These are phyloP conservation scores for Calocybe gangraenosa DNA, from an alignment of 768 basidiomycete species.

Conservation along the genomic window DNA sequence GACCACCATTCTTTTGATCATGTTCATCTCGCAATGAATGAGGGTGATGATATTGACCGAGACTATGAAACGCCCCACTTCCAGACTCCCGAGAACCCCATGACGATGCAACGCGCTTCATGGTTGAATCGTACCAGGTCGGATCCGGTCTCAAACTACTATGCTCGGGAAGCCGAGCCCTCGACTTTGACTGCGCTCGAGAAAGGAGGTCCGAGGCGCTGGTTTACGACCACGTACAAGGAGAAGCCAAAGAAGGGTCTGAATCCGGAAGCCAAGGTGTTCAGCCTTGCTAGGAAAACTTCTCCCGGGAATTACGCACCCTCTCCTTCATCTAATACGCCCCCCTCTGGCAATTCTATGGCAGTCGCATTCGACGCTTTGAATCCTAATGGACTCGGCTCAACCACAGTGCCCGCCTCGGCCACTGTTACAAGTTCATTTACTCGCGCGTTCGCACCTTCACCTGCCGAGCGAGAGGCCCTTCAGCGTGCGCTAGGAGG, in stretches of 20 bases:
- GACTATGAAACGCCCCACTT: conserved; percentile 11
- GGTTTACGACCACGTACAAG: conserved; percentile 40
- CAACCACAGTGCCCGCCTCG: conserved; percentile 27
- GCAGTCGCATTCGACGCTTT: conserved; percentile 46
- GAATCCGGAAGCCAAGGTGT: conserved; percentile 85
- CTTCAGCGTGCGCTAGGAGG: conserved; percentile 76
- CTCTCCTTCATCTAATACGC: conserved; percentile 9
- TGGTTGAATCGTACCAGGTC: conserved; percentile 29
- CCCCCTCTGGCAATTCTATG: conserved; percentile 12
- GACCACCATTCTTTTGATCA: conserved; percentile 46
- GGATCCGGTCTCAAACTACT: conserved; percentile 25
- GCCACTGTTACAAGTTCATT: conserved; percentile 45
- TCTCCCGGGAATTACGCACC: conserved; percentile 16
- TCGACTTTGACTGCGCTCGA: conserved; percentile 14
- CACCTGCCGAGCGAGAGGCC: conserved; percentile 82
- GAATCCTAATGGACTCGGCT: conserved; percentile 55
- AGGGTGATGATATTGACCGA: conserved; percentile 20
- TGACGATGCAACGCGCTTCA: conserved; percentile 27
- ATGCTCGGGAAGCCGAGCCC: conserved; percentile 11
- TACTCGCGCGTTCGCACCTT: conserved; percentile 83
- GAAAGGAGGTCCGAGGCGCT: conserved; percentile 36
- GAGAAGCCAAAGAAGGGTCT: conserved; percentile 61
- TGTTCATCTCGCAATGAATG: conserved; percentile 28
- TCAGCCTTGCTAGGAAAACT: conserved; percentile 46
- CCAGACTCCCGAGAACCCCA: conserved; percentile 18